Conservation (phyloP, 2,329 filamentous ascomycete species). For the Epichloe festucae region DNA sequence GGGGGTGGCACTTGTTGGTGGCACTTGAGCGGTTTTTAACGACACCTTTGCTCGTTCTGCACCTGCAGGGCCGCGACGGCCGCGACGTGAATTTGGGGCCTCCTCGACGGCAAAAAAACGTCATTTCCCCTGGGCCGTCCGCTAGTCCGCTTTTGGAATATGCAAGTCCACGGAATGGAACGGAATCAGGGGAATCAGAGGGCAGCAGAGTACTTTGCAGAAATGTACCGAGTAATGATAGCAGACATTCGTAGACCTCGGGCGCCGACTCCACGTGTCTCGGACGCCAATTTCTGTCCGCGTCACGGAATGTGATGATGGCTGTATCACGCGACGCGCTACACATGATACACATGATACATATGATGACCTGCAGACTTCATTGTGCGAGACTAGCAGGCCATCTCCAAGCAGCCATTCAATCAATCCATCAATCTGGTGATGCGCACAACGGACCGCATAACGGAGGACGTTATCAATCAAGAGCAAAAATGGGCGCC, state of each 20-base stretch:
- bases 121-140: conserved; percentile 1
- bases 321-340: background rate
- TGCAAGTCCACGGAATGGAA: background rate
- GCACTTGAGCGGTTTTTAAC: too few species aligned
- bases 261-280: background rate
- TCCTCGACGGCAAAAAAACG: background rate
- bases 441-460: background rate
- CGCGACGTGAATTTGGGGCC: too few species aligned
- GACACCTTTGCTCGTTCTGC: too few species aligned
- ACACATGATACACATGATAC: background rate
- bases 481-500: background rate
- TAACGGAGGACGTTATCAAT: background rate
- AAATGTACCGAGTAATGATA: too few species aligned
- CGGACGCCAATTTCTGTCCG: background rate
- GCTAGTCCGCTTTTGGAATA: background rate
- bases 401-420: too few species aligned
- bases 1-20: background rate
- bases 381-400: too few species aligned
- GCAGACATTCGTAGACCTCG: background rate
- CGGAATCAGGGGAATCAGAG: background rate
- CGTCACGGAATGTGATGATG: background rate
- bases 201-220: background rate
- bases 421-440: too few species aligned
- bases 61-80: too few species aligned
- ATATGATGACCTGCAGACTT: background rate